phyloP scores from a whole-genome alignment of 2,329 filamentous ascomycete species.

The Incumbomyces lentus region DNA sequence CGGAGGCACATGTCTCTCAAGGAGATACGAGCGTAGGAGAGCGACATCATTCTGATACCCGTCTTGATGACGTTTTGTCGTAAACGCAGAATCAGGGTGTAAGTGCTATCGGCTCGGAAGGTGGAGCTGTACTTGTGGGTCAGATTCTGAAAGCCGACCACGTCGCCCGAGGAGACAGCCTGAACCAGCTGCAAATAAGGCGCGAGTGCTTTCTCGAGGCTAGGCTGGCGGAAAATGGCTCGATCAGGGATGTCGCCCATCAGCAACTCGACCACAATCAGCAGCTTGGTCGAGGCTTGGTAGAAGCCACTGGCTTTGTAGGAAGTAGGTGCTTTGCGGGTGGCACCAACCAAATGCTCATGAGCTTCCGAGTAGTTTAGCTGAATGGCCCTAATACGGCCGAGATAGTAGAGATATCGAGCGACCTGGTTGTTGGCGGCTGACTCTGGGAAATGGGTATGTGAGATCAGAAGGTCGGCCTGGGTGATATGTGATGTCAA shows the following conservation, averaged over 20 bases:
- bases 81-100: conserved; percentile 86
- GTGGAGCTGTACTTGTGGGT: conserved; percentile 71
- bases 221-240: conserved; percentile 80
- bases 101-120: conserved; percentile 89
- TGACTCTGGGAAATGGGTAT: conserved; percentile 87
- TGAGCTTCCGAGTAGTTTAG: conserved; percentile 95
- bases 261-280: conserved; percentile 88
- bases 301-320: conserved; percentile 86
- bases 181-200: conserved; percentile 92
- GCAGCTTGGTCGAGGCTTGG: conserved; percentile 90
- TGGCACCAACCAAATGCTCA: conserved; percentile 83
- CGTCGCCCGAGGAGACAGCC: conserved; percentile 89
- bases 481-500: conserved; percentile 93
- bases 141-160: conserved; percentile 82
- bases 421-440: conserved; percentile 98
- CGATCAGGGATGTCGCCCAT: conserved; percentile 99
- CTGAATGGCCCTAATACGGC: conserved; percentile 91
- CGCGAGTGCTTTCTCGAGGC: conserved; percentile 74
- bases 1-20: conserved; percentile 95
- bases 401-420: conserved; percentile 92
- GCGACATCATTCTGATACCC: conserved; percentile 96
- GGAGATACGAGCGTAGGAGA: conserved; percentile 95
- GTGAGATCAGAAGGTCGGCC: conserved; percentile 87
- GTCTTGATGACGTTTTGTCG: conserved; percentile 99
- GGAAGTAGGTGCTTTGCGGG: conserved; percentile 86